Conservation (phyloP, 2,329 filamentous ascomycete genomes). For the Fusarium pininemorale region DNA sequence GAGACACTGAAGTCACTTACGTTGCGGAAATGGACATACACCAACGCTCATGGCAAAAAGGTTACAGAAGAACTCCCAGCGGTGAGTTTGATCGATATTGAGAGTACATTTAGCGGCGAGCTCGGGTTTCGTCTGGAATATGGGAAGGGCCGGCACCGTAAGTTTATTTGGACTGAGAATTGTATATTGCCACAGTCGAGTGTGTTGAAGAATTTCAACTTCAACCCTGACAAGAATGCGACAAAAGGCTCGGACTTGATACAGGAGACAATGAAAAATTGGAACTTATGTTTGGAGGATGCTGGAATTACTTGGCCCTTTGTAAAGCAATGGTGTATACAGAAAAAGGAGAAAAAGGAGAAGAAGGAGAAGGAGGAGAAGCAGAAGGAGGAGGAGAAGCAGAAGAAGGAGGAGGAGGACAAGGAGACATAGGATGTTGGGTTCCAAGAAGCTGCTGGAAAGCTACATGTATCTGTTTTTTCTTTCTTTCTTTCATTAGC, state of each 20-base stretch:
- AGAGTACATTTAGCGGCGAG: background rate
- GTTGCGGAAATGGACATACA: background rate
- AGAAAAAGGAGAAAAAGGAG: background rate
- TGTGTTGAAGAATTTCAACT: background rate
- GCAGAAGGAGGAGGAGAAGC: background rate
- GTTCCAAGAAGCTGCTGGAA: background rate
- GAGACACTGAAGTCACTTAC: background rate
- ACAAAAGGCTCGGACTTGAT: background rate
- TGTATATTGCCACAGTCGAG: background rate
- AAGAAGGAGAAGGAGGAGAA: background rate
- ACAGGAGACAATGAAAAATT: background rate
- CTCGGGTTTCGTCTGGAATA: background rate
- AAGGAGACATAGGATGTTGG: background rate
- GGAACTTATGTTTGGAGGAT: background rate
- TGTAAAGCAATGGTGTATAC: background rate
- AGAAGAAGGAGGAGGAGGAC: background rate
- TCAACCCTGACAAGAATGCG: background rate
- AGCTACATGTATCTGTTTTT: background rate
- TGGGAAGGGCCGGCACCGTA: background rate
- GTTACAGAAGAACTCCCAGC: background rate
- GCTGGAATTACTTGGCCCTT: background rate
- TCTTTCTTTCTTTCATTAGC: background rate
- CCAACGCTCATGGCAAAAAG: background rate
- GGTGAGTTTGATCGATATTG: background rate
- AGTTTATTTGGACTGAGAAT: background rate